Conservation (phyloP, 179 eudicot species). For the Spergularia azorica region DNA sequence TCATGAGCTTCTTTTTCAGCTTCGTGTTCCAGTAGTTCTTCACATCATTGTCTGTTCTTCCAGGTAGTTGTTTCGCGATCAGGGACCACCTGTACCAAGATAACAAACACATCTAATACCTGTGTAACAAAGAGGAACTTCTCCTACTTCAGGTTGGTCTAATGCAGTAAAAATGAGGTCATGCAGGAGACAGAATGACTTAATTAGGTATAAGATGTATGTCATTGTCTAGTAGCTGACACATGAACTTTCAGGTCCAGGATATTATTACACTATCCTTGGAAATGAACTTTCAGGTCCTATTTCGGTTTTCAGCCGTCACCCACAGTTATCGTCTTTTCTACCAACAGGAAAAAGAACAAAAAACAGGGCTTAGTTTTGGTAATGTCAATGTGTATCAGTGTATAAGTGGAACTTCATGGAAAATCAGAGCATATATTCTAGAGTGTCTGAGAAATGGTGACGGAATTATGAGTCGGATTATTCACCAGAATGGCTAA, state of each 20-base stretch:
- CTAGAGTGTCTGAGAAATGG: background rate
- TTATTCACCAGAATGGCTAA: background rate
- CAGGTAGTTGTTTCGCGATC: conserved; percentile 77
- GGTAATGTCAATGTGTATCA: background rate
- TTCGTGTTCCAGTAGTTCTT: conserved; percentile 96
- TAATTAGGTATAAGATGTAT: too few species aligned
- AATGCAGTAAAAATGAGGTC: background rate
- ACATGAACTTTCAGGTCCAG: background rate
- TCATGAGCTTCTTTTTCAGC: conserved; percentile 74
- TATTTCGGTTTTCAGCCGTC: background rate
- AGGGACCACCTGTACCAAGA: conserved; percentile 70
- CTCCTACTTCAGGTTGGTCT: background rate
- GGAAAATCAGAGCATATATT: background rate
- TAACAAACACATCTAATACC: conserved; percentile 13
- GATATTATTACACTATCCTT: background rate
- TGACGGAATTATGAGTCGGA: background rate
- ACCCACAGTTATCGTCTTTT: background rate
- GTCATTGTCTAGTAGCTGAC: background rate
- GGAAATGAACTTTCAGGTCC: background rate
- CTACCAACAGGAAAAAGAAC: too few species aligned
- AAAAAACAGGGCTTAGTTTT: too few species aligned
- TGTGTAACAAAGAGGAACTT: background rate
- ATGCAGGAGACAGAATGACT: too few species aligned
- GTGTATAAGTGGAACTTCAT: background rate
- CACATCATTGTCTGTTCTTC: conserved; percentile 95